phyloP scores from a whole-genome alignment of 2,329 filamentous ascomycete species.

The Leptographium radiaticola region DNA sequence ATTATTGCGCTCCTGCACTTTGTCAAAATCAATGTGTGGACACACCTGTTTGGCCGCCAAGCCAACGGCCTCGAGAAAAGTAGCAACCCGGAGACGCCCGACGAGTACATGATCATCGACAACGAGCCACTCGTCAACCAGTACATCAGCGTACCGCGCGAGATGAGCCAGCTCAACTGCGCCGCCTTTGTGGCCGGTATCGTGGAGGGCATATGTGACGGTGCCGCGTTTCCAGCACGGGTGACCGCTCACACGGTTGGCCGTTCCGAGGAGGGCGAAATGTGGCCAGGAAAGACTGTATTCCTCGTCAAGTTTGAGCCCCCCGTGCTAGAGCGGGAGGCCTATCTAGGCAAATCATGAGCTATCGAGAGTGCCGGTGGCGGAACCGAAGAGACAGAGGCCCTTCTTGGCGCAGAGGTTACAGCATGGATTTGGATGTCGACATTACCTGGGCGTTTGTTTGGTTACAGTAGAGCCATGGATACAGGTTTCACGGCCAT shows the following conservation, averaged over 20 bases:
- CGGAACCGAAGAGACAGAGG: neutral
- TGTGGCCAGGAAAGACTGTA: constrained; percentile 95
- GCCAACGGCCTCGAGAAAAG: constrained; percentile 90
- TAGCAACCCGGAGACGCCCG: constrained; percentile 64
- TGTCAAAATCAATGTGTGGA: constrained; percentile 86
- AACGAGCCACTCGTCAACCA: constrained; percentile 94
- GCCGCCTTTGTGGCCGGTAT: constrained; percentile 92
- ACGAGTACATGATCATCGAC: constrained; percentile 98
- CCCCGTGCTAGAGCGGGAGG: constrained; percentile 87
- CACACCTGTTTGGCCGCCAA: constrained; percentile 78
- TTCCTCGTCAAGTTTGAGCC: constrained; percentile 86
- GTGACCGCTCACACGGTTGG: constrained; percentile 79
- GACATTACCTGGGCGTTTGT: neutral
- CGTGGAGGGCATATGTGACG: constrained; percentile 91
- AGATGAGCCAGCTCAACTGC: constrained; percentile 95
- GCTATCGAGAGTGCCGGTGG: neutral
- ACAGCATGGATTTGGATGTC: neutral
- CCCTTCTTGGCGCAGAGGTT: neutral
- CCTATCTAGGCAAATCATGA: constrained; percentile 51
- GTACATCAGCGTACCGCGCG: constrained; percentile 83
- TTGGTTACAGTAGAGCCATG: neutral
- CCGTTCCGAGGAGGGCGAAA: constrained; percentile 48
- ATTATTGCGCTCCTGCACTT: constrained; percentile 89
- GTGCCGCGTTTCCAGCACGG: constrained; percentile 74
- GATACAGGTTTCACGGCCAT: neutral